Conservation (phyloP, 2,329 filamentous ascomycete genomes). For the Chaetomiaceae sp. region DNA sequence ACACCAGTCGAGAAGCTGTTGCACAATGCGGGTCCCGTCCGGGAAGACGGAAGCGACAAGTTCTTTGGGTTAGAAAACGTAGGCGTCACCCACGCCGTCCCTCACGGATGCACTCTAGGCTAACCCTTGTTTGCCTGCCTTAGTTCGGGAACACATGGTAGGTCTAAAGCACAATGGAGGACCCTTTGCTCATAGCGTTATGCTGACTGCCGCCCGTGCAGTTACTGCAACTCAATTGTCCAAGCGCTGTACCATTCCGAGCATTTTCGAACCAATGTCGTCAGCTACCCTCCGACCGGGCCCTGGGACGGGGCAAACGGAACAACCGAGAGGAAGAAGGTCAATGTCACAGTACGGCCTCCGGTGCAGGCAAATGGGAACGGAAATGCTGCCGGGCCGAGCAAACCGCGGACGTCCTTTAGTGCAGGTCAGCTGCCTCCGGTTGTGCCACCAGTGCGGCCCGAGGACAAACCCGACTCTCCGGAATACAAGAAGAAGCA, state of each 20-base stretch:
- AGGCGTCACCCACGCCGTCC: conserved; percentile 37
- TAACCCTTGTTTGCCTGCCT: conserved; percentile 31
- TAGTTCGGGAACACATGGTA: conserved; percentile 99
- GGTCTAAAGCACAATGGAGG: conserved; percentile 23
- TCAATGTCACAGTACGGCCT: conserved; percentile 59
- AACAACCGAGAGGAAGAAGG: conserved; percentile 45
- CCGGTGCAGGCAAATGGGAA: conserved; percentile 49
- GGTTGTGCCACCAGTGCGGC: conserved; percentile 54
- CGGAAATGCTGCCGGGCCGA: conserved; percentile 36
- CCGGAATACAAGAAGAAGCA: conserved; percentile 98
- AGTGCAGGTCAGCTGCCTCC: conserved; percentile 51
- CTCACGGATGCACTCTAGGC: conserved; percentile 24
- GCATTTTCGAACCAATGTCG: conserved; percentile 87
- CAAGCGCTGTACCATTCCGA: conserved; percentile 96
- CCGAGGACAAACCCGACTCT: conserved; percentile 90
- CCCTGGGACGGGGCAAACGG: conserved; percentile 66
- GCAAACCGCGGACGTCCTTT: conserved; percentile 50
- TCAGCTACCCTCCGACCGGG: conserved; percentile 77
- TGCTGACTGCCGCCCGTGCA: conserved; percentile 36
- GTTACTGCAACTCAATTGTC: conserved; percentile 97
- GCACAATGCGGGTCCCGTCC: conserved; percentile 72
- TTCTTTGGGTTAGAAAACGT: conserved; percentile 99
- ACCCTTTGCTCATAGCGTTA: neutral
- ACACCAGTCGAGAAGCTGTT: conserved; percentile 72
- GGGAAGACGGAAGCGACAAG: conserved; percentile 89